Conservation (phyloP, 164 flowering plant species). For the Houttuynia cordata region DNA sequence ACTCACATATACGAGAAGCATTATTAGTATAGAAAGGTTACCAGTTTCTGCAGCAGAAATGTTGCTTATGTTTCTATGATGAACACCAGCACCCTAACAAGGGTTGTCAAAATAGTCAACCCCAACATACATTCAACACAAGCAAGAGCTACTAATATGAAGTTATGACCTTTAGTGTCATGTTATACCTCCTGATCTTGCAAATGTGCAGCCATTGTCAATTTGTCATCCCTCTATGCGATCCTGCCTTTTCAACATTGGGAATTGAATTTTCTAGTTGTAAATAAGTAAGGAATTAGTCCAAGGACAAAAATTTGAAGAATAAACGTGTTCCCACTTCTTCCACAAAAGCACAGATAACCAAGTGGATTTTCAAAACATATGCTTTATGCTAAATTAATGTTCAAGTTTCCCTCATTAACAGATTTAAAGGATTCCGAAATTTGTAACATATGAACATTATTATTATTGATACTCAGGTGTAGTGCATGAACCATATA, state of each 20-base stretch:
- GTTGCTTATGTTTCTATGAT: conserved; percentile 69
- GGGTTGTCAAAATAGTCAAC: not conserved
- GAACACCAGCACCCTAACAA: conserved; percentile 58
- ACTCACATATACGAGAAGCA: not conserved
- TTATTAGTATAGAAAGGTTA: conserved; percentile 6
- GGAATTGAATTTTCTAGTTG: conserved; percentile 24
- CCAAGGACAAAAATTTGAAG: not conserved
- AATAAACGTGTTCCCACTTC: not conserved
- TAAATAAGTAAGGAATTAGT: not conserved
- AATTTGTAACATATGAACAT: no score
- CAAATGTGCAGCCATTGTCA: conserved; percentile 41
- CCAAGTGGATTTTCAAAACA: not conserved
- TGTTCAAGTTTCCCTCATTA: no score
- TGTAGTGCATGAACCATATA: not conserved
- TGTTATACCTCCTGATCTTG: conserved; percentile 34
- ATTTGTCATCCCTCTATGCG: conserved; percentile 20
- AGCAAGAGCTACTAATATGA: not conserved
- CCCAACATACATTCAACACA: not conserved
- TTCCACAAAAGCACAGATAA: not conserved
- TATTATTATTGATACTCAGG: not conserved
- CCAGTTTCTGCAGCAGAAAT: conserved; percentile 82
- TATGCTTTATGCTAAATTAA: not conserved
- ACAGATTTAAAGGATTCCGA: no score
- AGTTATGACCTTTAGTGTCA: not conserved
- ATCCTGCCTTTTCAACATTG: conserved; percentile 24